These are phyloP conservation scores for Phyllosticta ampelicida DNA, from an alignment of 2,329 filamentous ascomycete species.

Conservation along the genomic window DNA sequence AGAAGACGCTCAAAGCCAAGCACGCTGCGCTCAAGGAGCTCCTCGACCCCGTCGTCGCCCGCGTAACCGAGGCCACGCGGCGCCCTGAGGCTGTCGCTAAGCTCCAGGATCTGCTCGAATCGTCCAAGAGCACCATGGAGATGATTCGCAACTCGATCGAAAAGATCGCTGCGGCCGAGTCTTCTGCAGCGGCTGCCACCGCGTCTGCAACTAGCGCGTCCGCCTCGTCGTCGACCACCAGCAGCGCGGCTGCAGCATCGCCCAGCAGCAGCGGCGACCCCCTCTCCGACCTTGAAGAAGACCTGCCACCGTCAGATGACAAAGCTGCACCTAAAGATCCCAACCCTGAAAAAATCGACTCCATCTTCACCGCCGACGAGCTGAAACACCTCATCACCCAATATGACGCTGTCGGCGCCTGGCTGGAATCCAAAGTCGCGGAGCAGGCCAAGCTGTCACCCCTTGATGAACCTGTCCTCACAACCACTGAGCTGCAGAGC, in stretches of 20 bases:
- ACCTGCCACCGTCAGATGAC: constrained; percentile 31
- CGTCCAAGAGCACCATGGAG: constrained; percentile 58
- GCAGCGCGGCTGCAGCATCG: constrained; percentile 21
- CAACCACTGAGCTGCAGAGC: constrained; percentile 58
- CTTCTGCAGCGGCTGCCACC: constrained; percentile 28
- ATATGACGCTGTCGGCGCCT: constrained; percentile 53
- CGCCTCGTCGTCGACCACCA: neutral
- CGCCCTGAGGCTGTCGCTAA: constrained; percentile 59
- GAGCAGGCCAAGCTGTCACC: constrained; percentile 59
- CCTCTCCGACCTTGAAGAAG: constrained; percentile 49
- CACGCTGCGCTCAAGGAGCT: constrained; percentile 68
- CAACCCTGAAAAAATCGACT: constrained; percentile 40
- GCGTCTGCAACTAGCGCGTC: constrained; percentile 35
- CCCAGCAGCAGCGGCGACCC: constrained; percentile 31
- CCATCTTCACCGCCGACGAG: constrained; percentile 67
- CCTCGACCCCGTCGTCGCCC: constrained; percentile 63
- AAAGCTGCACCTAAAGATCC: constrained; percentile 13
- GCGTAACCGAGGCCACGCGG: constrained; percentile 59
- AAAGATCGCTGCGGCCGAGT: constrained; percentile 46
- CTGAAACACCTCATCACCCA: constrained; percentile 53
- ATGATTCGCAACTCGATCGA: constrained; percentile 64
- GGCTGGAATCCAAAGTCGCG: constrained; percentile 62
- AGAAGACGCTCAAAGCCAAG: constrained; percentile 63
- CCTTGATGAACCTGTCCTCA: constrained; percentile 64
- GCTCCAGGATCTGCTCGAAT: constrained; percentile 60